phyloP scores from a whole-genome alignment of 1,284 basidiomycete species.

The Mrakiaceae sp. region DNA sequence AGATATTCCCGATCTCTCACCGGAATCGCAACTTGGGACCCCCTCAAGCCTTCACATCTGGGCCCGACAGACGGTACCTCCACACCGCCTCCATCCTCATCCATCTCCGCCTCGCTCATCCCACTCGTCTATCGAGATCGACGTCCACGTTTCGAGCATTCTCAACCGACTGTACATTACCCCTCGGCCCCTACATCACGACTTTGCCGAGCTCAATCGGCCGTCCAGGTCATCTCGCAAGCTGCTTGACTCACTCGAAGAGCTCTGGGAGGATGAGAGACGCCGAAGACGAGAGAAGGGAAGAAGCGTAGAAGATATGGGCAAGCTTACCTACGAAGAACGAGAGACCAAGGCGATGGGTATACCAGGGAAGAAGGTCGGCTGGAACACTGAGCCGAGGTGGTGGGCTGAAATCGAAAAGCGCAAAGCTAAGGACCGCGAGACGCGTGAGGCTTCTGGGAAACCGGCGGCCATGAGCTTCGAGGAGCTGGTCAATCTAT shows the following conservation, averaged over 20 bases:
- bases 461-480: background rate
- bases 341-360: background rate
- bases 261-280: slow-evolving; percentile 91
- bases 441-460: slow-evolving; percentile 29
- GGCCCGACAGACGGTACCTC: slow-evolving; percentile 25
- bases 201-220: slow-evolving; percentile 47
- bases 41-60: slow-evolving; percentile 21
- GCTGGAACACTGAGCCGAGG: slow-evolving; percentile 56
- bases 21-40: slow-evolving; percentile 14
- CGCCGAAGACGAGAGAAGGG: slow-evolving; percentile 54
- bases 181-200: slow-evolving; percentile 62
- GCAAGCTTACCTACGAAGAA: slow-evolving; percentile 1
- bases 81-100: slow-evolving; percentile 26
- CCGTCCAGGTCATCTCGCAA: slow-evolving; percentile 45
- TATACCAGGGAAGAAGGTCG: slow-evolving; percentile 25
- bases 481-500: slow-evolving; percentile 30
- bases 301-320: background rate
- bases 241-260: slow-evolving; percentile 74
- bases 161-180: slow-evolving; percentile 62
- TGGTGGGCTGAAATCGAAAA: slow-evolving; percentile 55
- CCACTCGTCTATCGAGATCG: slow-evolving; percentile 70
- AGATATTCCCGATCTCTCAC: slow-evolving; percentile 21
- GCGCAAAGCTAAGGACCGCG: slow-evolving; percentile 41
- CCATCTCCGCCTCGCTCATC: slow-evolving; percentile 48
- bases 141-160: slow-evolving; percentile 69